Conservation (phyloP, 2,329 filamentous ascomycete species). For the Blastomyces gilchristii region DNA sequence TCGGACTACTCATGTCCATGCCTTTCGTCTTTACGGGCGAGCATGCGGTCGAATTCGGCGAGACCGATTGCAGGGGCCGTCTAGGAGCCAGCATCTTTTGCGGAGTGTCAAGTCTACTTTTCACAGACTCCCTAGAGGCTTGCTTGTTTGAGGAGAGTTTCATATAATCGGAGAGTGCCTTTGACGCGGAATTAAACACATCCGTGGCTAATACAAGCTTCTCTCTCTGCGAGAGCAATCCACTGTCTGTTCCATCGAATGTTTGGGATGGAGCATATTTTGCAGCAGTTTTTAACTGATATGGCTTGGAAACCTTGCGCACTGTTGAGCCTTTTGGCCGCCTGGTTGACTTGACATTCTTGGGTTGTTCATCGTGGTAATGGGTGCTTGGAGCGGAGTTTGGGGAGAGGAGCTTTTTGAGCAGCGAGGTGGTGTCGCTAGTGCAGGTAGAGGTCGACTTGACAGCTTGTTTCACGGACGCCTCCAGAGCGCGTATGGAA, state of each 20-base stretch:
- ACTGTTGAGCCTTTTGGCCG: constrained; percentile 17
- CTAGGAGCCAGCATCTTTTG: constrained; percentile 13
- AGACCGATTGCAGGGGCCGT: constrained; percentile 21
- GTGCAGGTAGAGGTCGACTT: constrained; percentile 47
- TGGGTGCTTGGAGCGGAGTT: constrained; percentile 13
- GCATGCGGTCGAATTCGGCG: constrained; percentile 23
- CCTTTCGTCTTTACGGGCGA: constrained; percentile 20
- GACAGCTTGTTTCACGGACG: constrained; percentile 46
- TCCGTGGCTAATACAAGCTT: constrained; percentile 37
- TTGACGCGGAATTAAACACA: constrained; percentile 37
- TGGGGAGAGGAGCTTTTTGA: constrained; percentile 30
- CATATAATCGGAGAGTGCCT: constrained; percentile 32
- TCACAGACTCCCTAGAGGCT: background rate
- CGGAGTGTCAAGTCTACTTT: background rate
- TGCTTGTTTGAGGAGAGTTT: constrained; percentile 20
- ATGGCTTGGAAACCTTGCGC: constrained; percentile 19
- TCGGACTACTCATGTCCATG: background rate
- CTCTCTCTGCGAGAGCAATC: constrained; percentile 28
- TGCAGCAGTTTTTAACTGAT: constrained; percentile 19
- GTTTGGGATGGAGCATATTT: constrained; percentile 22
- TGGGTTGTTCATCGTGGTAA: constrained; percentile 18
- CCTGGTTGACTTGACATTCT: constrained; percentile 21
- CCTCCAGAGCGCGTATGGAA: constrained; percentile 23
- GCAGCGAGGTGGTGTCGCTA: constrained; percentile 29
- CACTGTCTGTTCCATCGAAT: constrained; percentile 20